Percentiles rank a stretch among this genome's conserved stretches.
These are phyloP conservation scores for Tricholoma saponaceum DNA, from an alignment of 768 basidiomycete species.

Conservation along the genomic window DNA sequence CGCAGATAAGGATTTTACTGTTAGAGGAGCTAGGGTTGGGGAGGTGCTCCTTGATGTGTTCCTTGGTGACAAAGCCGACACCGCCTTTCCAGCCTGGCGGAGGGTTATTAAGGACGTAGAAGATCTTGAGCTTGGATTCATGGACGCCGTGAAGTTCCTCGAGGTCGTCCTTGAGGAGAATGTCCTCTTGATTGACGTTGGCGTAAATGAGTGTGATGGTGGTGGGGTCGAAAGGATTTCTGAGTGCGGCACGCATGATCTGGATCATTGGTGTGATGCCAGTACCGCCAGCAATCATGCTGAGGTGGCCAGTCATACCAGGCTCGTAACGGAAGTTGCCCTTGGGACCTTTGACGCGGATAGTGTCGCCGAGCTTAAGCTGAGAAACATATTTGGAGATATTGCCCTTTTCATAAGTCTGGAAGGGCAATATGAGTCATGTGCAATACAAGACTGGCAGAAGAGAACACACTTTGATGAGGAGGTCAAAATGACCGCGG, in stretches of 20 bases:
- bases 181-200: slow-evolving; percentile 91
- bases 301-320: slow-evolving; percentile 68
- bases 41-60: slow-evolving; percentile 81
- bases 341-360: slow-evolving; percentile 94
- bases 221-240: slow-evolving; percentile 84
- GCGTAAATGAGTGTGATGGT: slow-evolving; percentile 90
- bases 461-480: slow-evolving; percentile 75
- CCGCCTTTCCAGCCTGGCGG: slow-evolving; percentile 85
- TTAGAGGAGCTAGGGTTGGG: slow-evolving; percentile 57
- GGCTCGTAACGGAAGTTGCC: slow-evolving; percentile 88
- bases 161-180: slow-evolving; percentile 85
- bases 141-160: slow-evolving; percentile 70
- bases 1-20: slow-evolving; percentile 87
- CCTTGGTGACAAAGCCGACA: slow-evolving; percentile 89
- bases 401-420: slow-evolving; percentile 98
- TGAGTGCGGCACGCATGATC: slow-evolving; percentile 90
- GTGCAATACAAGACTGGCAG: slow-evolving; percentile 1
- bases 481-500: slow-evolving; percentile 89
- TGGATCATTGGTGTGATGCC: slow-evolving; percentile 99
- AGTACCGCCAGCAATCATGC: slow-evolving; percentile 98
- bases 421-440: slow-evolving; percentile 5
- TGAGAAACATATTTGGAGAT: slow-evolving; percentile 83
- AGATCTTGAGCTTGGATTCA: slow-evolving; percentile 62
- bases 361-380: slow-evolving; percentile 82
- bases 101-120: slow-evolving; percentile 94